Percentiles rank a stretch among this genome's conserved stretches.
Evolutionary conservation across 345 rosid species (phyloP).

Genomic region (Eucalyptus erythrocorys): DNA sequence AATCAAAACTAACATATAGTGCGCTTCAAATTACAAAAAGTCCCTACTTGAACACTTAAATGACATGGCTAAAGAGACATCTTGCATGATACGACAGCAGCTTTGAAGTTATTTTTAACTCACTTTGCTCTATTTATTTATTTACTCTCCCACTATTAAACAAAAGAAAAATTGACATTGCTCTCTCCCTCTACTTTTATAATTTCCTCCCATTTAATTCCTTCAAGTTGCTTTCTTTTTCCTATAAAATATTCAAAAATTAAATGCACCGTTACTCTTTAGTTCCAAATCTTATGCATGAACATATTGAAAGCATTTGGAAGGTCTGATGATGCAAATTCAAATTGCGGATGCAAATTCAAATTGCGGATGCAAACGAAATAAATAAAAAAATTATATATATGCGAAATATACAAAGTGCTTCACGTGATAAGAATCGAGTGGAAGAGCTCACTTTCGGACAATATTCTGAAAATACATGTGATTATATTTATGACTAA

Average conservation of each 20-base stretch:
- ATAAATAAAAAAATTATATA: background rate
- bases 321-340: background rate
- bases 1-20: background rate
- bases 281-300: background rate
- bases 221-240: background rate
- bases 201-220: background rate
- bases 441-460: background rate
- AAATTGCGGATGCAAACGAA: background rate
- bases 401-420: background rate
- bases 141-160: background rate
- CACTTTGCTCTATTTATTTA: background rate
- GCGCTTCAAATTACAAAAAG: background rate
- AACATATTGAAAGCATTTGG: background rate
- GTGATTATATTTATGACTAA: background rate
- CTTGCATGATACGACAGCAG: background rate
- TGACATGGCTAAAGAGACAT: background rate
- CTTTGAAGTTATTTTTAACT: background rate
- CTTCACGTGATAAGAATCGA: background rate
- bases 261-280: background rate
- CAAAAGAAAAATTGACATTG: background rate
- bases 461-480: background rate
- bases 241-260: background rate
- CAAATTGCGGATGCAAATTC: background rate
- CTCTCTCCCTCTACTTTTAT: background rate
- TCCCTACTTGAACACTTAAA: background rate